Percentiles rank a stretch among this genome's conserved stretches.
phyloP scores from a whole-genome alignment of 345 rosid species.

The Rhizophora mangle region DNA sequence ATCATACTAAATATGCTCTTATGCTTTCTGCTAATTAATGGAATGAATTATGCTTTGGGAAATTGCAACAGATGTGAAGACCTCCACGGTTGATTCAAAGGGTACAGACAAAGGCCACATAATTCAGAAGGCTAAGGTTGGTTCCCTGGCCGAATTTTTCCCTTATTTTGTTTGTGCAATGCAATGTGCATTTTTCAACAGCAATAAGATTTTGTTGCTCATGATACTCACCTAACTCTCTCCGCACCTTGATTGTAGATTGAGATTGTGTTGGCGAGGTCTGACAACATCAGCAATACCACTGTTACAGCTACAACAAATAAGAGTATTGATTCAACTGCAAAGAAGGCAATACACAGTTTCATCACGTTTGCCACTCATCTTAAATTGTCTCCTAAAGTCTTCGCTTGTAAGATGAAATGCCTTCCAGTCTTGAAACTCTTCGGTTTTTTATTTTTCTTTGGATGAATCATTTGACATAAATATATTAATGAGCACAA shows the following conservation, averaged over 20 bases:
- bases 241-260: constrained; percentile 9
- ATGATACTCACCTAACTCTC: neutral
- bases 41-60: constrained; percentile 1
- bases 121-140: constrained; percentile 31
- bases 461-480: no score
- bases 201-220: neutral
- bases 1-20: neutral
- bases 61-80: constrained; percentile 21
- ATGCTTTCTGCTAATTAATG: neutral
- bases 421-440: no score
- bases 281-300: constrained; percentile 16
- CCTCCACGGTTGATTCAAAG: constrained; percentile 21
- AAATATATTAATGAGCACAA: no score
- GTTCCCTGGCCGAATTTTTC: no score
- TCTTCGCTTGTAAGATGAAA: no score
- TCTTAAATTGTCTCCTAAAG: no score
- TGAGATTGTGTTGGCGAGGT: constrained; percentile 32
- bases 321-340: neutral
- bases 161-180: no score
- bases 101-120: constrained; percentile 16
- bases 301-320: constrained; percentile 4
- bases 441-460: no score
- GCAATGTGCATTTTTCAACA: neutral
- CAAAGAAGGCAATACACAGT: neutral
- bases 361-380: no score